Evolutionary conservation across 305 asterid genomes (phyloP), one percentile per base, ranked within the genome.

Genomic region (Fraxinus ornus): DNA sequence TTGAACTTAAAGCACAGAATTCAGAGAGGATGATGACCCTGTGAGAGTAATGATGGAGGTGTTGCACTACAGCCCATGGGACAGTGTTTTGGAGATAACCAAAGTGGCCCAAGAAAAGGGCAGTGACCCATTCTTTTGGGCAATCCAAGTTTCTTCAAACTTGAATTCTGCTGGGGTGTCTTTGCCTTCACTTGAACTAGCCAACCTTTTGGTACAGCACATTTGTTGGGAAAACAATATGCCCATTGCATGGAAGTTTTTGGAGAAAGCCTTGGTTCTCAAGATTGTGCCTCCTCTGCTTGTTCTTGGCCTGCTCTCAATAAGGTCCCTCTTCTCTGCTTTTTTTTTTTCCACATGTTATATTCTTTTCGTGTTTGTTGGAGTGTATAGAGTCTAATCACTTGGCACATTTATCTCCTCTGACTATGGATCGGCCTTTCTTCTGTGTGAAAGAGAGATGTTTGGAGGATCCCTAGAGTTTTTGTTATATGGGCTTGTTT

Each of bases 151-250:
- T 81, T 96, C 98, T 15, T 91, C 98, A 9, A 80, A 86, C 39
- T 83, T 96, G 88, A 90, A 81, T 88, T 90, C 98, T 77, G 83
- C 86, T 70, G 97, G 98, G 78, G 91, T 91, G 36, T 77, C 88
- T 80, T 83, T 96, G 47, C 99, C 99, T 77, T 93, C 90, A 81
- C 68, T 89, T 84, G 94, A 96, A 74, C 79, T 96, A 1, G 97
- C 93, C 12, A 84, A 91, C 72, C 86, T 90, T 79, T 88, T 96
- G 81, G 97, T 94, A 30, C 91, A 98, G 60, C 90, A 93, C 91
- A 92, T 96, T 88, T 94, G 94, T 47, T 96, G 98, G 99, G 97
- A 92, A 19, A 96, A 96, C 87, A 96, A 94, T 91, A 93, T 90
- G 75, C 94, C 99, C 79, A 83, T 86, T 81, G 89, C 94, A 81